Conservation (phyloP, 805 yeast species). For the Hanseniaspora valbyensis region DNA sequence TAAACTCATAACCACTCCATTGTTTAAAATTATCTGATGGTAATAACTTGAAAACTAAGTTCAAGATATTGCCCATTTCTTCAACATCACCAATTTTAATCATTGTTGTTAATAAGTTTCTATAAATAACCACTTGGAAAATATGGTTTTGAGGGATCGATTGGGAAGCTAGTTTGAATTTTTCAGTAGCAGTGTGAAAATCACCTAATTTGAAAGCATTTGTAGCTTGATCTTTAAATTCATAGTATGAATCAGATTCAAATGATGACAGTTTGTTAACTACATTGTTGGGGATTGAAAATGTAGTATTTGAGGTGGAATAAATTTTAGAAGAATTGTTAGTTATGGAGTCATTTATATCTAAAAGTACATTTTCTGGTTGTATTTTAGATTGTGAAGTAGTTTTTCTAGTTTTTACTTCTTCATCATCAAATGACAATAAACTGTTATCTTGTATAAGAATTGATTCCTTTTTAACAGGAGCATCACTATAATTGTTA, state of each 20-base stretch:
- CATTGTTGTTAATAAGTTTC: constrained; percentile 63
- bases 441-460: neutral
- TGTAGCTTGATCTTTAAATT: constrained; percentile 46
- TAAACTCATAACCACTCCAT: constrained; percentile 38
- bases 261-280: constrained; percentile 20
- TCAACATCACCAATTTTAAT: constrained; percentile 60
- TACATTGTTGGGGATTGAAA: neutral
- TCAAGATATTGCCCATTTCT: constrained; percentile 26
- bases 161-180: constrained; percentile 46
- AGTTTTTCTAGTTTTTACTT: neutral
- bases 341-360: neutral
- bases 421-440: neutral
- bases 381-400: no score
- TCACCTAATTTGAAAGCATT: constrained; percentile 71
- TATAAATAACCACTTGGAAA: constrained; percentile 52
- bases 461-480: neutral
- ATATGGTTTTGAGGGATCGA: constrained; percentile 56
- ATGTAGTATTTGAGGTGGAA: no score
- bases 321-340: no score
- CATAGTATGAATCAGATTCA: constrained; percentile 33
- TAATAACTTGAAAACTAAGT: constrained; percentile 27
- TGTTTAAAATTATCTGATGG: constrained; percentile 32
- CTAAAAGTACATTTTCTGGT: neutral
- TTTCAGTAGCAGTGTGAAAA: constrained; percentile 51
- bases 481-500: neutral